Base-by-base conservation (phyloP, 2,329 filamentous ascomycete species). In the Fusarium haematococcum region DNA sequence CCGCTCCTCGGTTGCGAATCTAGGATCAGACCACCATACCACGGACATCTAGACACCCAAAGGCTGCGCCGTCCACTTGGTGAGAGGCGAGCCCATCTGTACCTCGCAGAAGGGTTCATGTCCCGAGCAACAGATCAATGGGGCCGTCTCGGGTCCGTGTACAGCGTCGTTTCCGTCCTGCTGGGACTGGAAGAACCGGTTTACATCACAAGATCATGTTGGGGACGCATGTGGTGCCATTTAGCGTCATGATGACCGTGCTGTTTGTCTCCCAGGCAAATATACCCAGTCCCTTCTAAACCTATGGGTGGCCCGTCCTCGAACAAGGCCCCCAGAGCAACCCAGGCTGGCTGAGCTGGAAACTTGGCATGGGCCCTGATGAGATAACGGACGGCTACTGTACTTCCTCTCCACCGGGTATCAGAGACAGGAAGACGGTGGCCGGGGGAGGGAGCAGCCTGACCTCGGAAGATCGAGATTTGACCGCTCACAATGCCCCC, bases 1-100 rank as follows among this genome's bases (percentile, higher is more conserved):
- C 77, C 75, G 75, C 77, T 75, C 74, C 58, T 78, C 75, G 75
- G 75, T 75, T 78, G 75, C 69, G 68, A 75, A 76, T 69, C 67
- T 69, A 69, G 76, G 72, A 79, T 79, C 77, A 79, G 77, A 79
- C 77, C 77, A 79, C 77, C 77, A 73, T 56, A 70, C 65, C 67
- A 63, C 67, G 65, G 65, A 68, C 65, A 60, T 75, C 71, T 63
- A 69, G 62, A 73, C 63, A 66, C 61, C 58, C 65, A 66, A 58
- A 59, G 57, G 66, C 43, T 56, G 67, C 59, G 52, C 41, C 68
- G 37, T 67, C 68, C 52, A 32, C 37, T 74, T 69, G 54, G 43
- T 58, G n/a, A 72, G 45, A 69, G 56, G 18, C 68, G 43, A 69
- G 52, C 39, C 64, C 61, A 37, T 41, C 57, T 61, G 71, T 66